Evolutionary conservation across 2,329 filamentous ascomycete species (phyloP), one percentile per base, ranked within the genome.

Genomic region (Monilinia fructigena): DNA sequence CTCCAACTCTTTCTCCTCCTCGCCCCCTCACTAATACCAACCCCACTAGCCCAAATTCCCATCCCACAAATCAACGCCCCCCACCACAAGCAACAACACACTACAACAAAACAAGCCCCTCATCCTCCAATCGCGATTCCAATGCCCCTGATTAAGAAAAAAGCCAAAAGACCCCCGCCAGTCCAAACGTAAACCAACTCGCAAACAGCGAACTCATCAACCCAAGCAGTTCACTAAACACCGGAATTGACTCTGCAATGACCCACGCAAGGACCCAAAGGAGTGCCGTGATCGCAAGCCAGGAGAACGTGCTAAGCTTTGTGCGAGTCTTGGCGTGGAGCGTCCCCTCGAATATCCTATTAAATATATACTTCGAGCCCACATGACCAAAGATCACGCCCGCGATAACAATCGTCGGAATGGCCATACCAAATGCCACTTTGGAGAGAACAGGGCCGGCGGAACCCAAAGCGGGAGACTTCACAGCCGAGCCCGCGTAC

Each of bases 381-480:
- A 91, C 84, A 66, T 88, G 85, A 8, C 84, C 87, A 73, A 89
- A 88, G 69, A 92, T 88, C 7, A 90, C 87, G 59, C 89, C 89
- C 0, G 88, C 86, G 59, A 92, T 85, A 61, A 91, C 80, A 67
- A 91, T 91, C 31, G 31, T 28, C 28, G 28, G 28, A 28, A 28
- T 28, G 28, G 28, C 28, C 3, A 28, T 28, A 28, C 28, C 28
- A 28, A 28, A 28, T 4, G 28, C 28, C 28, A 28, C 28, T 28
- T 28, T 28, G 28, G 28, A 28, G 28, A 28, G 28, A 28, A 28
- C 4, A 28, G 28, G 28, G 28, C 28, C 28, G 4, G 28, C 28
- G 28, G 28, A 28, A 28, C 28, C 28, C 28, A 28, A 28, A 28
- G 28, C 28, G 28, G 28, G 28, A 28, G 28, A 28, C 28, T 28